These are phyloP conservation scores for Trichophyton verrucosum DNA, from an alignment of 2,329 filamentous ascomycete genomes.

Conservation along the genomic window DNA sequence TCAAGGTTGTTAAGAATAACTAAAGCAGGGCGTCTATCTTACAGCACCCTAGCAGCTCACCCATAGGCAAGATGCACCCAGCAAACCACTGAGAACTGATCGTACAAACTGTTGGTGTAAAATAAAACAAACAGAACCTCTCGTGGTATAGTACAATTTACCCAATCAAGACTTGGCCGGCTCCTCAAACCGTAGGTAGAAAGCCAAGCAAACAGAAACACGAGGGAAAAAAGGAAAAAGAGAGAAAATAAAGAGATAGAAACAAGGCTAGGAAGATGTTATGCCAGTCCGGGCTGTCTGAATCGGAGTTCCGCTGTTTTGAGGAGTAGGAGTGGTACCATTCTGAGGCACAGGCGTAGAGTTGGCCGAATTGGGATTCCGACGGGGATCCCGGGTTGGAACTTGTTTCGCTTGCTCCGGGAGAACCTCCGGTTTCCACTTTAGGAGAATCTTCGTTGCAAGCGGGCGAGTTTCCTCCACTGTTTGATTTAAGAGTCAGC, in stretches of 20 bases:
- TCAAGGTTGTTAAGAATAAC: background rate
- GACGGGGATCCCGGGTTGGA: background rate
- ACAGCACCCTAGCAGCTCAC: background rate
- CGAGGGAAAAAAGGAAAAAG: background rate
- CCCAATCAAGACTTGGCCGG: background rate
- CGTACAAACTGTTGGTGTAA: background rate
- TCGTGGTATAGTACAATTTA: constrained; percentile 3
- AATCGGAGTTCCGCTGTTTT: background rate
- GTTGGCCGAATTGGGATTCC: background rate
- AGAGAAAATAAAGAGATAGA: background rate
- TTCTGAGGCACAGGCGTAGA: background rate
- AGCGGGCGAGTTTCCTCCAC: constrained; percentile 37
- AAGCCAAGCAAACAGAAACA: no score
- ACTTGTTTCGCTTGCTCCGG: constrained; percentile 8
- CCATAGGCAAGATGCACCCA: background rate
- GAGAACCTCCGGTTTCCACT: constrained; percentile 40
- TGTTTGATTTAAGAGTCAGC: constrained; percentile 14
- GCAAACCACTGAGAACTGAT: background rate
- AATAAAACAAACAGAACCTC: background rate
- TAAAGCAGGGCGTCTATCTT: background rate
- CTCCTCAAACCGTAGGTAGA: background rate
- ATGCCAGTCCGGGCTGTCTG: background rate
- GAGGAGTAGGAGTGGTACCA: background rate
- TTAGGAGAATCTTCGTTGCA: constrained; percentile 42
- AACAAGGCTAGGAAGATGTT: background rate